A percentile compares a stretch with the other conserved stretches of the same genome.
phyloP scores from a whole-genome alignment of 257 asterid genomes.

The Solanum gandarillasii region DNA sequence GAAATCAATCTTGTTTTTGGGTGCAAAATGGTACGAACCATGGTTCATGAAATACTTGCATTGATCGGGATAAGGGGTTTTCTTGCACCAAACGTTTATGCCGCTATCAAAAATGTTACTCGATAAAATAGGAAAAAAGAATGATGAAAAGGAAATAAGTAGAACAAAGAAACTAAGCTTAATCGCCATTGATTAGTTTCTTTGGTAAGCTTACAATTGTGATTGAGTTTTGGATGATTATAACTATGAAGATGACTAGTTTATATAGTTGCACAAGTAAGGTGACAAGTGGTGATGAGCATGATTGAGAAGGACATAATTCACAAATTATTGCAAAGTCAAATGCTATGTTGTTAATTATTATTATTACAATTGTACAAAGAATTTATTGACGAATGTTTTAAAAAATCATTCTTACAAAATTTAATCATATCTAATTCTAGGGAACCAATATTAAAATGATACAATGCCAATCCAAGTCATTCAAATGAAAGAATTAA shows the following conservation, averaged over 20 bases:
- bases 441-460: background rate
- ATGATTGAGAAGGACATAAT: constrained; percentile 14
- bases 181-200: background rate
- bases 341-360: background rate
- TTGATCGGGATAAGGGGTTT: constrained; percentile 58
- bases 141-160: constrained; percentile 13
- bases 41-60: constrained; percentile 47
- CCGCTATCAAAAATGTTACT: constrained; percentile 1
- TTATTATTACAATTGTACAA: background rate
- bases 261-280: constrained; percentile 15
- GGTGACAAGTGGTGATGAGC: constrained; percentile 12
- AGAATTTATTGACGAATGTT: background rate
- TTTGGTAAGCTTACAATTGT: background rate
- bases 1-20: constrained; percentile 31
- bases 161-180: constrained; percentile 11
- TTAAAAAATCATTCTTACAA: background rate
- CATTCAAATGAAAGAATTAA: background rate
- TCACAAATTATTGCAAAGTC: constrained; percentile 13
- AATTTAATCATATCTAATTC: background rate
- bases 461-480: background rate
- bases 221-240: background rate
- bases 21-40: constrained; percentile 1
- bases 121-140: background rate
- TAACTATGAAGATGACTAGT: background rate
- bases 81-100: constrained; percentile 45